Evolutionary conservation across 2,329 filamentous ascomycete species (phyloP).

Genomic region (Aureobasidium melanogenum): DNA sequence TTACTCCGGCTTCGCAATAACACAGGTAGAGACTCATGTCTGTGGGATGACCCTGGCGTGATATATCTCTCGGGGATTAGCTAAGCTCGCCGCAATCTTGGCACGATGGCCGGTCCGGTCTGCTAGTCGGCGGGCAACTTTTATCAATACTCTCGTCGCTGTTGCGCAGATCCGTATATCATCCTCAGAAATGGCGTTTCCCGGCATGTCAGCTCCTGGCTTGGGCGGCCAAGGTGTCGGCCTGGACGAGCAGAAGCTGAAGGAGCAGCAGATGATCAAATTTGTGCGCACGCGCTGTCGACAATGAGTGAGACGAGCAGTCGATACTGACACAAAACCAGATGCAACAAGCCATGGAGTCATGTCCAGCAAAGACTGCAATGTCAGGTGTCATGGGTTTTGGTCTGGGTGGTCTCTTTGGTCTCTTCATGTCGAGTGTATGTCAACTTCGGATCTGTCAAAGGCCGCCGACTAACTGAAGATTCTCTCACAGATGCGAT

Average conservation of each 20-base stretch:
- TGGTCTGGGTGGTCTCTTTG: constrained; percentile 85
- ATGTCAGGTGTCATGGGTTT: constrained; percentile 93
- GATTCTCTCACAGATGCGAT: constrained; percentile 66
- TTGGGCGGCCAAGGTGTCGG: constrained; percentile 14
- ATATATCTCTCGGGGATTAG: neutral
- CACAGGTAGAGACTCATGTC: too few species aligned
- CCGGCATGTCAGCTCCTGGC: constrained; percentile 11
- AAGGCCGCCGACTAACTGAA: neutral
- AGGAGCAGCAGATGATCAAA: constrained; percentile 43
- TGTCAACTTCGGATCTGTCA: constrained; percentile 30
- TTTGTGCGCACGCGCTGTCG: constrained; percentile 24
- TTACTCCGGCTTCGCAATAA: too few species aligned
- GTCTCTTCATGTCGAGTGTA: constrained; percentile 96
- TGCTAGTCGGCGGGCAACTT: neutral
- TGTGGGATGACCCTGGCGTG: neutral
- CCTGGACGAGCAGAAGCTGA: constrained; percentile 25
- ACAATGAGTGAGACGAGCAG: neutral
- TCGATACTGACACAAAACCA: constrained; percentile 27
- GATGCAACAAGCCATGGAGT: constrained; percentile 84
- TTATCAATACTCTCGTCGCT: neutral
- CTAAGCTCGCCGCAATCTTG: constrained; percentile 10
- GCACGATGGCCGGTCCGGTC: neutral
- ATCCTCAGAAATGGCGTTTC: constrained; percentile 9
- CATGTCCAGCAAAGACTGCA: constrained; percentile 77
- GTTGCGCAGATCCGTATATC: neutral